Conservation (phyloP, 345 rosid species). For the Cardamine resedifolia region DNA sequence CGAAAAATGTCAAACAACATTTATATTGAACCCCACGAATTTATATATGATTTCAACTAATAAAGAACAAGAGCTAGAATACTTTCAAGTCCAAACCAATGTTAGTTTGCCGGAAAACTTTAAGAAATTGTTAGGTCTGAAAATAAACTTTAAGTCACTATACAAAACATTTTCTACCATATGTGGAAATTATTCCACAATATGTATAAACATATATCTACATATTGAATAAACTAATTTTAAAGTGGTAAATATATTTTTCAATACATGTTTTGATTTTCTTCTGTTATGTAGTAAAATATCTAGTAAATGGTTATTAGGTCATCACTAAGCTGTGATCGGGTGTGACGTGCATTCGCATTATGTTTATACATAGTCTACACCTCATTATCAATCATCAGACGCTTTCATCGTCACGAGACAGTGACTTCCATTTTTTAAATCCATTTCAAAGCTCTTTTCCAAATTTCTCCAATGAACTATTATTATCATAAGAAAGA, state of each 20-base stretch:
- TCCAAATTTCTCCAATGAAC: not conserved
- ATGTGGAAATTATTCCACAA: not conserved
- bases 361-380: conserved; percentile 20
- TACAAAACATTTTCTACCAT: no score
- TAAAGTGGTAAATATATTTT: not conserved
- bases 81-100: no score
- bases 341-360: conserved; percentile 28
- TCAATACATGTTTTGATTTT: not conserved
- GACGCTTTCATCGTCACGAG: conserved; percentile 36
- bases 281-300: not conserved
- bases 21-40: no score
- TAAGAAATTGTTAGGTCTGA: no score
- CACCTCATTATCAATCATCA: conserved; percentile 23
- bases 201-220: not conserved
- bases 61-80: no score
- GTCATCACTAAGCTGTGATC: conserved; percentile 18
- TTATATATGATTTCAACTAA: no score
- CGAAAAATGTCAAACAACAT: no score
- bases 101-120: no score
- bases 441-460: not conserved
- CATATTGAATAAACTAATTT: not conserved
- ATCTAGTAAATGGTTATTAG: not conserved
- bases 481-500: not conserved
- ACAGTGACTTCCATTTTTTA: conserved; percentile 34
- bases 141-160: not conserved